phyloP scores from a whole-genome alignment of 179 eudicot species.

The Silene noctiflora region DNA sequence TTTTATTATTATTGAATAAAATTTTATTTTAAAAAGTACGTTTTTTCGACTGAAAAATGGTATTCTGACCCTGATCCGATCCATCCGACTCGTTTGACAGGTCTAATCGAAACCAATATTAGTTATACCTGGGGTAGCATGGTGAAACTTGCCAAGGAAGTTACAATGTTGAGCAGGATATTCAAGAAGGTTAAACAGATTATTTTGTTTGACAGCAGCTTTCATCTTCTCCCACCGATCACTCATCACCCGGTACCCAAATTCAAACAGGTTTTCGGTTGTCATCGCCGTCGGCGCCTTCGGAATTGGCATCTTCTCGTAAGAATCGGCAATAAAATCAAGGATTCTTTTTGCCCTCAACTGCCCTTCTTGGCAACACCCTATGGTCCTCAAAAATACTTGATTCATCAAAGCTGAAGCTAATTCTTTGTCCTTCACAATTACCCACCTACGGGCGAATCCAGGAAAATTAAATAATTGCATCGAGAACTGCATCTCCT shows the following conservation, averaged over 20 bases:
- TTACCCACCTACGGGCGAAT: conserved; percentile 26
- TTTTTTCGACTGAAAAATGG: no score
- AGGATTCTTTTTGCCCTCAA: conserved; percentile 1
- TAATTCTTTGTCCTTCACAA: conserved; percentile 11
- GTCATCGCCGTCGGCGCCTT: conserved; percentile 13
- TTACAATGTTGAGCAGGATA: conserved; percentile 44
- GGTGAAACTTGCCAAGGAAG: conserved; percentile 30
- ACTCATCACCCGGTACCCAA: conserved; percentile 31
- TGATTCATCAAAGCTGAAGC: conserved; percentile 1
- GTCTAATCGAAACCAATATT: no score
- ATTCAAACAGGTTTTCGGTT: conserved; percentile 31
- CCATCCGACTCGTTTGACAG: no score
- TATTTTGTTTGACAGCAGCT: conserved; percentile 27
- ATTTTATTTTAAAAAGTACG: no score
- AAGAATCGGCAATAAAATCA: conserved; percentile 7
- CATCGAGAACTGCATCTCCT: no score
- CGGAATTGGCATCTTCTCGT: background rate
- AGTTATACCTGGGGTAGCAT: conserved; percentile 45
- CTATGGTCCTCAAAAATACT: background rate
- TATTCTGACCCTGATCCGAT: no score
- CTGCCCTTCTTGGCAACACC: conserved; percentile 13
- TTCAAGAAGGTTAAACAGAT: conserved; percentile 30
- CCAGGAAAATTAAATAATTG: background rate
- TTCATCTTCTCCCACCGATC: conserved; percentile 55
- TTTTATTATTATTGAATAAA: no score